phyloP scores from a whole-genome alignment of 257 asterid genomes.

The Handroanthus guayacan region DNA sequence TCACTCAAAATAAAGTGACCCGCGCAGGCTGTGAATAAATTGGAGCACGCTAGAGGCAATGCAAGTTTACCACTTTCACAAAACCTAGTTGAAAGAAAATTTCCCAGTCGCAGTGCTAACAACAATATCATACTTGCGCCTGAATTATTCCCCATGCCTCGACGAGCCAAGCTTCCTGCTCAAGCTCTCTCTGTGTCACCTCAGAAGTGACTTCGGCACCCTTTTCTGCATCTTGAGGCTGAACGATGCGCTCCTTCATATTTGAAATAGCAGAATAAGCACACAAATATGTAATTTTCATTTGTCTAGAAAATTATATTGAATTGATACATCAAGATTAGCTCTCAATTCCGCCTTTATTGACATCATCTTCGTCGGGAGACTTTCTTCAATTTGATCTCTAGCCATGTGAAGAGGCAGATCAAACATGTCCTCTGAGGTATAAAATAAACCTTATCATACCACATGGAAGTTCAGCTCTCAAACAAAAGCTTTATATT shows the following conservation, averaged over 20 bases:
- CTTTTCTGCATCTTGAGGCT: slow-evolving; percentile 66
- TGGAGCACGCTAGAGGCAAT: neutral
- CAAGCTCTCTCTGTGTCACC: slow-evolving; percentile 75
- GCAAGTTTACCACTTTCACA: neutral
- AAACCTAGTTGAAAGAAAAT: slow-evolving; percentile 14
- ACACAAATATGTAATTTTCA: neutral
- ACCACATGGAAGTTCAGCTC: slow-evolving; percentile 32
- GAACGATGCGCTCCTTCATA: slow-evolving; percentile 67
- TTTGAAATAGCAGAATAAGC: slow-evolving; percentile 26
- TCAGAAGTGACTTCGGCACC: slow-evolving; percentile 67
- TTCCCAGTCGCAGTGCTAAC: neutral
- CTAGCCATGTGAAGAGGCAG: slow-evolving; percentile 91
- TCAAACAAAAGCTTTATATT: slow-evolving; percentile 8
- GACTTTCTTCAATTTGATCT: slow-evolving; percentile 90
- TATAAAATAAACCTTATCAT: slow-evolving; percentile 23
- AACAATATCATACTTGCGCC: slow-evolving; percentile 60
- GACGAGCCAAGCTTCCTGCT: slow-evolving; percentile 77
- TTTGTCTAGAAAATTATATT: slow-evolving; percentile 9
- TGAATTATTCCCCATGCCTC: slow-evolving; percentile 79
- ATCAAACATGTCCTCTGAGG: slow-evolving; percentile 78
- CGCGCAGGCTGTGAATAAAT: no score
- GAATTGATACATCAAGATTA: slow-evolving; percentile 7
- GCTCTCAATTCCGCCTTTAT: slow-evolving; percentile 61
- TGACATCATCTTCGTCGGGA: slow-evolving; percentile 79
- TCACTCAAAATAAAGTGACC: neutral